phyloP scores from a whole-genome alignment of 2,329 filamentous ascomycete species.

The Colletotrichum eleusines region DNA sequence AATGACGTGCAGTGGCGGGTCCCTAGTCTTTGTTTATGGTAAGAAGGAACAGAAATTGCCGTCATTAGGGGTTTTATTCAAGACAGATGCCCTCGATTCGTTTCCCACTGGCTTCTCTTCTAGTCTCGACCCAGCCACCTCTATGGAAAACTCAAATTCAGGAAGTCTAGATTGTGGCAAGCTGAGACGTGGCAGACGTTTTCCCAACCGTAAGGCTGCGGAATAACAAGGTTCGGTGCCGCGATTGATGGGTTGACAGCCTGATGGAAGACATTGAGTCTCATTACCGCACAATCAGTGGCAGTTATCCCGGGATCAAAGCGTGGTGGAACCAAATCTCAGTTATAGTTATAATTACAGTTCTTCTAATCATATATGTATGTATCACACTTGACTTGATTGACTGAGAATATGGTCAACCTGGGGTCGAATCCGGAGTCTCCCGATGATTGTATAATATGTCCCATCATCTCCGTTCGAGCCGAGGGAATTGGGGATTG shows the following conservation, averaged over 20 bases:
- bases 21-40: not conserved
- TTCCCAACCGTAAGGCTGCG: not conserved
- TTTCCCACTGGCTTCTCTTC: not conserved
- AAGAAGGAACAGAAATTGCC: not conserved
- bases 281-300: not conserved
- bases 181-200: not conserved
- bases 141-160: no score
- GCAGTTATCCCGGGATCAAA: not conserved
- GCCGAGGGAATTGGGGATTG: not conserved
- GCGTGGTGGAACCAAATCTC: not conserved
- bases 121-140: not conserved
- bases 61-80: not conserved
- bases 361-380: not conserved
- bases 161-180: not conserved
- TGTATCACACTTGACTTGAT: not conserved
- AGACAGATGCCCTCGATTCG: not conserved
- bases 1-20: slow-evolving; percentile 13
- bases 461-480: not conserved
- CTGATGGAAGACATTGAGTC: not conserved
- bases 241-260: not conserved
- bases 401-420: slow-evolving; percentile 28
- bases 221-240: not conserved
- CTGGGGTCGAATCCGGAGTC: slow-evolving; percentile 40
- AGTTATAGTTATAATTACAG: not conserved
- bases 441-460: slow-evolving; percentile 16